Percentiles rank a stretch among this genome's conserved stretches.
These are phyloP conservation scores for Suhomyces maxii DNA, from an alignment of 1,139 yeast species.

Conservation along the genomic window DNA sequence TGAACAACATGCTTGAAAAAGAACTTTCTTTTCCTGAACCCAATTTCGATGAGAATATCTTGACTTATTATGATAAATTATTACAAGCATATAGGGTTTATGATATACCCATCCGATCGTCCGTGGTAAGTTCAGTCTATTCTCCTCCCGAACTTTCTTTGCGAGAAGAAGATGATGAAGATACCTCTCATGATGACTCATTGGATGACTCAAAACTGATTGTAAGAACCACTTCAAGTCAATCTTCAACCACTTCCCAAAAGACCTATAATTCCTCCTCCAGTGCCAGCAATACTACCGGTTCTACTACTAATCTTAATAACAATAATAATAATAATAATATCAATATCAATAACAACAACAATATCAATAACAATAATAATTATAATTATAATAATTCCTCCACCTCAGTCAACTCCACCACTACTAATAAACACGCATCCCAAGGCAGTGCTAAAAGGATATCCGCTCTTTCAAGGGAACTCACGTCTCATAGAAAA, in stretches of 20 bases:
- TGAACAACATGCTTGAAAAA: slow-evolving; percentile 33
- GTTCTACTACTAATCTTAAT: slow-evolving; percentile 1
- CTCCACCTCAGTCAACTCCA: slow-evolving; percentile 2
- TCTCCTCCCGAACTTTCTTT: slow-evolving; percentile 19
- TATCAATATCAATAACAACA: background rate
- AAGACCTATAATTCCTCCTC: slow-evolving; percentile 10
- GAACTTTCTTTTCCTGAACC: slow-evolving; percentile 17
- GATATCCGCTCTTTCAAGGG: slow-evolving; percentile 18
- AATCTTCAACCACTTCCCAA: slow-evolving; percentile 14
- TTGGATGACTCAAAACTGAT: slow-evolving; percentile 15
- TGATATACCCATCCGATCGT: slow-evolving; percentile 24
- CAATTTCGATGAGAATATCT: slow-evolving; percentile 31
- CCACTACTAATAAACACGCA: slow-evolving; percentile 5
- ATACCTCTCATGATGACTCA: slow-evolving; percentile 10
- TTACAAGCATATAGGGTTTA: slow-evolving; percentile 39
- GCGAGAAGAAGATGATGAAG: slow-evolving; percentile 32
- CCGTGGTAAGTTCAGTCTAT: slow-evolving; percentile 7
- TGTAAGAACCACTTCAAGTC: slow-evolving; percentile 15
- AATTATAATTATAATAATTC: slow-evolving; percentile 2
- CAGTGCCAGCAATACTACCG: slow-evolving; percentile 7
- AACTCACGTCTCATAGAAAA: slow-evolving; percentile 21
- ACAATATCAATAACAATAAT: background rate
- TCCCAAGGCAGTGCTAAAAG: slow-evolving; percentile 11
- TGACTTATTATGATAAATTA: slow-evolving; percentile 38
- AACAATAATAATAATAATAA: no score